These are phyloP conservation scores for Pseudogymnoascus sp. DNA, from an alignment of 2,329 filamentous ascomycete species.

Conservation along the genomic window DNA sequence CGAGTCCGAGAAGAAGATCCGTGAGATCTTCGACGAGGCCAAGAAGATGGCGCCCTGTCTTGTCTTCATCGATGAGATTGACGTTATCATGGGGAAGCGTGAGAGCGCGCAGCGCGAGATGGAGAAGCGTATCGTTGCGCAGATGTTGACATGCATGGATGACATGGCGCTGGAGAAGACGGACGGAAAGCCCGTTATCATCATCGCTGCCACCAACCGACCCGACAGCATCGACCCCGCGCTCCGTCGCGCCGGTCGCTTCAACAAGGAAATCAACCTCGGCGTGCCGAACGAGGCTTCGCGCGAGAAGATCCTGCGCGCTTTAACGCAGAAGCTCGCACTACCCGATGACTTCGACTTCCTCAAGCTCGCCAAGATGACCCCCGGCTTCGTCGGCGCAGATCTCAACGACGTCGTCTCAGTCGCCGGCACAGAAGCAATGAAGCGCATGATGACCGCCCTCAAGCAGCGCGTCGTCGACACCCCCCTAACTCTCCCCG, in stretches of 20 bases:
- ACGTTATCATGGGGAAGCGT: constrained; percentile 80
- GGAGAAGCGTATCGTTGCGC: constrained; percentile 77
- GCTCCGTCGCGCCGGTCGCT: constrained; percentile 63
- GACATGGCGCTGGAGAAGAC: constrained; percentile 64
- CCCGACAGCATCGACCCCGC: constrained; percentile 79
- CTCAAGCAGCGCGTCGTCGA: constrained; percentile 21
- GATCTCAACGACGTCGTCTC: constrained; percentile 64
- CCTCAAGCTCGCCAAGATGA: constrained; percentile 65
- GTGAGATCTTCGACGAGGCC: constrained; percentile 81
- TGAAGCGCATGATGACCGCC: constrained; percentile 29
- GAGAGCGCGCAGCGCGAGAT: constrained; percentile 80
- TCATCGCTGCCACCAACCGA: constrained; percentile 83
- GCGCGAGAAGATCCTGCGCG: constrained; percentile 68
- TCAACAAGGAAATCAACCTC: constrained; percentile 79
- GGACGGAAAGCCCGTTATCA: constrained; percentile 72
- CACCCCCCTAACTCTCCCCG: neutral
- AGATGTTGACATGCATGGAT: constrained; percentile 81
- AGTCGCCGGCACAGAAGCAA: constrained; percentile 30
- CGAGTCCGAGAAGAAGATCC: constrained; percentile 78
- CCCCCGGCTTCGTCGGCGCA: constrained; percentile 86
- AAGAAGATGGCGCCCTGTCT: constrained; percentile 78
- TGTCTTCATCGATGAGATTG: constrained; percentile 86
- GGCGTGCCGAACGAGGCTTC: constrained; percentile 74
- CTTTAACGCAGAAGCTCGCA: constrained; percentile 57
- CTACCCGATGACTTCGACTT: constrained; percentile 67